A percentile compares a stretch with the other conserved stretches of the same genome.
Evolutionary conservation across 2,329 filamentous ascomycete species (phyloP).

Genomic region (Aspergillus unguis): DNA sequence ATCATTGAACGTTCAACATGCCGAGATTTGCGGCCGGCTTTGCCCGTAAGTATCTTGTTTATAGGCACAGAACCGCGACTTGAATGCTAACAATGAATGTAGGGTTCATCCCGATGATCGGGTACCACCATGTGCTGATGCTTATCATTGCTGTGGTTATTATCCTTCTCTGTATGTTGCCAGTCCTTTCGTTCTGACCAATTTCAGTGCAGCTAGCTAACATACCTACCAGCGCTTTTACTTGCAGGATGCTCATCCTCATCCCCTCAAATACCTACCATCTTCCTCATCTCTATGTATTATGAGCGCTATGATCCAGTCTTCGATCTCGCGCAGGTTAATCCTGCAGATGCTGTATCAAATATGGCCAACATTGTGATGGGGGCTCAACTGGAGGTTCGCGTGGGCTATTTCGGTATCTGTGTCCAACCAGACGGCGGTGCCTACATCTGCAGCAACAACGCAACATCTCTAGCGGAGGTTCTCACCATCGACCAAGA

Average conservation of each 20-base stretch:
- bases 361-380: conserved; percentile 90
- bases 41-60: conserved; percentile 31
- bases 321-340: conserved; percentile 82
- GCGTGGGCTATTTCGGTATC: conserved; percentile 97
- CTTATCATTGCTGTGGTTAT: conserved; percentile 91
- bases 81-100: conserved; percentile 8
- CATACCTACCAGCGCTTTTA: conserved; percentile 65
- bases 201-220: conserved; percentile 23
- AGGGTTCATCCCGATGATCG: conserved; percentile 61
- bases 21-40: conserved; percentile 33
- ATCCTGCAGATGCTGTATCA: conserved; percentile 73
- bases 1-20: conserved; percentile 24
- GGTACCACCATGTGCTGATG: conserved; percentile 89
- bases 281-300: conserved; percentile 98
- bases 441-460: conserved; percentile 93
- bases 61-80: neutral
- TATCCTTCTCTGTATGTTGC: conserved; percentile 81
- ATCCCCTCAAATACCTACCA: conserved; percentile 87
- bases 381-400: conserved; percentile 75
- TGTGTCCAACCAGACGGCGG: conserved; percentile 90
- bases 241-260: conserved; percentile 96
- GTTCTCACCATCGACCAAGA: conserved; percentile 89
- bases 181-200: neutral
- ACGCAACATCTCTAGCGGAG: conserved; percentile 87
- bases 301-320: conserved; percentile 81